These are phyloP conservation scores for Musa balbisiana DNA, from an alignment of 202 grass and related monocot species.

Conservation along the genomic window DNA sequence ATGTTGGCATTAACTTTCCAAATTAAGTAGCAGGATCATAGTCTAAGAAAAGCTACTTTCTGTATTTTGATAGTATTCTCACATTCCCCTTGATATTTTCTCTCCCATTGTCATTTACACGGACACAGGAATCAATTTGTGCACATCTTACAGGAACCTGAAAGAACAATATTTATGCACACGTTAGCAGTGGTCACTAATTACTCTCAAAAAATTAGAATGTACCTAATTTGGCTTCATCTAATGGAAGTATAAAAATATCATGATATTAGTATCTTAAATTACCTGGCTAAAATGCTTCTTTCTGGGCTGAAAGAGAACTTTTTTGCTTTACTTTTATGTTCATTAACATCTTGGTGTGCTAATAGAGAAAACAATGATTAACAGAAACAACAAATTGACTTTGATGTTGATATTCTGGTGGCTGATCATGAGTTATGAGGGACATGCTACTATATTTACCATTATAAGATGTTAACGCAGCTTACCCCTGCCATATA, in stretches of 20 bases:
- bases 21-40: not conserved
- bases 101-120: slow-evolving; percentile 91
- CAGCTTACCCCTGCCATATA: no score
- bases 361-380: not conserved
- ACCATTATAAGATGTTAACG: no score
- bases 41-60: slow-evolving; percentile 3
- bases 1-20: slow-evolving; percentile 16
- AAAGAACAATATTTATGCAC: slow-evolving; percentile 18
- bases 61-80: slow-evolving; percentile 23
- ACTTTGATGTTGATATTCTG: no score
- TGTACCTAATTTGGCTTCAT: slow-evolving; percentile 26
- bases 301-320: not conserved
- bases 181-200: not conserved
- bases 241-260: not conserved
- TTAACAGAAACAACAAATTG: not conserved
- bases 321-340: not conserved
- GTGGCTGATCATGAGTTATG: no score
- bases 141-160: slow-evolving; percentile 92
- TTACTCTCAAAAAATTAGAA: slow-evolving; percentile 1
- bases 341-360: not conserved
- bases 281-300: not conserved
- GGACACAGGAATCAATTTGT: slow-evolving; percentile 69
- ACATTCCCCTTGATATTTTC: slow-evolving; percentile 82
- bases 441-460: no score
- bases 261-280: not conserved